These are phyloP conservation scores for Cladosporium sp. DNA, from an alignment of 2,329 filamentous ascomycete species.

Conservation along the genomic window DNA sequence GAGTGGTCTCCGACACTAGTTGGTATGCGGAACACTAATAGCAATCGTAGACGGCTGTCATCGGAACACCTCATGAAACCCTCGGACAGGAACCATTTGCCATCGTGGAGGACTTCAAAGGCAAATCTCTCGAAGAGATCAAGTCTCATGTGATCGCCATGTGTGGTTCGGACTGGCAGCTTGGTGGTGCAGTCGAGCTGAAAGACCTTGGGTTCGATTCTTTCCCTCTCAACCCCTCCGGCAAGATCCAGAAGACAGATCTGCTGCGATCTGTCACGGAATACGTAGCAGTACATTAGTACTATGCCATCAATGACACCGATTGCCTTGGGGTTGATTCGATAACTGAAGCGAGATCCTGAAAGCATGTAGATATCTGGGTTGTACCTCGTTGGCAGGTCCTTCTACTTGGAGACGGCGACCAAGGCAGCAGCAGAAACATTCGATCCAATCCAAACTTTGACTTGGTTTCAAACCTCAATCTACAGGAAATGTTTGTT, in stretches of 20 bases:
- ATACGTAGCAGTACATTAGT: neutral
- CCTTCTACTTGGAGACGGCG: neutral
- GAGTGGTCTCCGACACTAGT: neutral
- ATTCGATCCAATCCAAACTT: neutral
- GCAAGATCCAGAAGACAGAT: constrained; percentile 27
- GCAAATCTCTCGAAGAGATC: constrained; percentile 26
- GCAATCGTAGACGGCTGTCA: constrained; percentile 18
- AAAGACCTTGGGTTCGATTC: constrained; percentile 24
- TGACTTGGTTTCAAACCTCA: neutral
- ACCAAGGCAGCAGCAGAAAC: neutral
- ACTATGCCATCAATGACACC: neutral
- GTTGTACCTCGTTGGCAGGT: neutral
- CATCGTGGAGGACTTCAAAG: constrained; percentile 25
- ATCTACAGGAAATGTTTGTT: neutral
- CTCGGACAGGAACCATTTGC: constrained; percentile 30
- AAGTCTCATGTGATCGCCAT: constrained; percentile 23
- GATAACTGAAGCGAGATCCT: neutral
- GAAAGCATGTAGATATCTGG: neutral
- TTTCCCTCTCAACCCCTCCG: constrained; percentile 32
- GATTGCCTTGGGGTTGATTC: neutral
- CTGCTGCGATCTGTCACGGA: neutral
- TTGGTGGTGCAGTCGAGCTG: constrained; percentile 27
- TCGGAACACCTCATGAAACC: constrained; percentile 25
- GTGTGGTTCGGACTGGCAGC: constrained; percentile 29
- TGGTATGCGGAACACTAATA: neutral